Conservation (phyloP, 495 filamentous ascomycete genomes). For the Neurospora tetraspora region DNA sequence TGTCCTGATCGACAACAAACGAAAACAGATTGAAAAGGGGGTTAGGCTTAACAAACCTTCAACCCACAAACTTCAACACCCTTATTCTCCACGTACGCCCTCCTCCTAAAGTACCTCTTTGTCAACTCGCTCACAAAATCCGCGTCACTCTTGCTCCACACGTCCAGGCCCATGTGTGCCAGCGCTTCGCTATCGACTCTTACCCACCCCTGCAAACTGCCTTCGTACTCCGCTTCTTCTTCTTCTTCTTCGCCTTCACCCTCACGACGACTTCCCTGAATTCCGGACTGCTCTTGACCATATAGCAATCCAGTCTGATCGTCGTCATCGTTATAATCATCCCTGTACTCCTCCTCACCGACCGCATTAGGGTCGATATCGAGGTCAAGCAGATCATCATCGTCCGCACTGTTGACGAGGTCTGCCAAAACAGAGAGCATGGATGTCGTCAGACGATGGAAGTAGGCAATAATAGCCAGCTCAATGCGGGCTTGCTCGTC, state of each 20-base stretch:
- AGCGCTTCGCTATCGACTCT: slow-evolving; percentile 60
- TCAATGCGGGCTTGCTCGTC: slow-evolving; percentile 38
- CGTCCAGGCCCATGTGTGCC: slow-evolving; percentile 71
- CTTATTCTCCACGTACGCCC: slow-evolving; percentile 58
- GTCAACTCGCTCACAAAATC: slow-evolving; percentile 61
- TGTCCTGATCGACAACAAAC: not conserved
- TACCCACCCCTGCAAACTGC: slow-evolving; percentile 32
- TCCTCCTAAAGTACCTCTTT: slow-evolving; percentile 59
- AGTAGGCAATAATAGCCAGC: slow-evolving; percentile 79
- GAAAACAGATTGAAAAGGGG: not conserved
- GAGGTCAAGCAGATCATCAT: slow-evolving; percentile 38
- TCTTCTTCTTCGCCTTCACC: slow-evolving; percentile 15
- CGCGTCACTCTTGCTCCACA: slow-evolving; percentile 72
- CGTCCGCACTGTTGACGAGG: slow-evolving; percentile 49
- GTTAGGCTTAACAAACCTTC: slow-evolving; percentile 51
- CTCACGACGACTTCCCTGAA: not conserved
- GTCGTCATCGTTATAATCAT: slow-evolving; percentile 9
- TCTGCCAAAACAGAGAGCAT: slow-evolving; percentile 61
- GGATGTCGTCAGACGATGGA: slow-evolving; percentile 72
- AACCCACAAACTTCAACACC: slow-evolving; percentile 76
- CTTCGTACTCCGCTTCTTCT: slow-evolving; percentile 19
- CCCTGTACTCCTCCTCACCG: slow-evolving; percentile 7
- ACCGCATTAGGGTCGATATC: slow-evolving; percentile 19
- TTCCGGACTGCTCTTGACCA: not conserved
- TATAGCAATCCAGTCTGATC: slow-evolving; percentile 20